Base-by-base conservation (phyloP, 2,329 filamentous ascomycete genomes). In the Aspergillus costaricaensis region DNA sequence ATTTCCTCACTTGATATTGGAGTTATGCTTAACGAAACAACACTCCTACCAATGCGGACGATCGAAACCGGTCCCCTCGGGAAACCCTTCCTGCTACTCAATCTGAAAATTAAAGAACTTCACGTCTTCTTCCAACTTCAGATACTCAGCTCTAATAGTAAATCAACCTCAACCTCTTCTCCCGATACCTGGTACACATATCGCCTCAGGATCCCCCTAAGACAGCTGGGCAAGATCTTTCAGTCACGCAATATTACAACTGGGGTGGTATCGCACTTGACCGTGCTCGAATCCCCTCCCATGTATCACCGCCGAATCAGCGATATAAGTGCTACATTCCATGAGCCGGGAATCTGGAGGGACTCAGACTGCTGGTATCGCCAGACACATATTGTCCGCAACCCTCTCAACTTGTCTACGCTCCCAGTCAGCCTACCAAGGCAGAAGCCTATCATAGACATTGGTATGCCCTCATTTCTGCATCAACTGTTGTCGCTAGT, bases 1-100 rank as follows among this genome's bases (percentile, higher is more conserved):
- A 78, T 83, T 2, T 67, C 71, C 1, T 77, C 76, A 0, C 68
- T 92, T 1, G 82, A 86, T 17, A 89, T 92, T 65, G 90, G 91
- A 0, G 78, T 86, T 43, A 81, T 86, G 75, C 67, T 82, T 1
- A 75, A 81, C 1, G 81, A 84, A 4, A 77, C 75, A 2, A 78
- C 79, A 0, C 86, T 92, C 81, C 83, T 88, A 70, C 74, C 80
- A 8, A 85, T 91, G 81, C 83, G 82, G 55, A 82, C 79, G 1
- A 67, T 81, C 6, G 62, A 66, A 14, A 57, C 72, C 4, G 64
- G 60, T 5, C 52, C 43, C 3, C 43, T 62, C 5, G 65, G 67
- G 4, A 50, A 64, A 2, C 64, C 80, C 3, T 68, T 69, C 15
- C 58, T 83, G 49, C 69, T 72, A 9, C 65, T 84, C 5, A 77